These are phyloP conservation scores for Daedalea quercina DNA, from an alignment of 768 basidiomycete species.

Conservation along the genomic window DNA sequence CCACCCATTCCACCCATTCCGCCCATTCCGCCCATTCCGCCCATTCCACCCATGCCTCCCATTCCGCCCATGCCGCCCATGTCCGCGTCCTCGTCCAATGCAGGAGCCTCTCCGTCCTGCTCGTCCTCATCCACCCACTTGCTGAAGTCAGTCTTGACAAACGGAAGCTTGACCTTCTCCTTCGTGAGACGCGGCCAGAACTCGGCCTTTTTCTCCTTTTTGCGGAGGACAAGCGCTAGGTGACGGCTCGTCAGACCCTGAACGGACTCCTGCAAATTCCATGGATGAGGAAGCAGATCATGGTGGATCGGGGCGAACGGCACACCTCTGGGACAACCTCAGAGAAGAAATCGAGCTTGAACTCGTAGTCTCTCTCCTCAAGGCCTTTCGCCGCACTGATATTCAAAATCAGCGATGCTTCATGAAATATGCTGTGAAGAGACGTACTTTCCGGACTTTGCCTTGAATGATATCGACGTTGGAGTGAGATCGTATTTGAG, in stretches of 20 bases:
- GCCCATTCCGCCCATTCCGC: slow-evolving; percentile 37
- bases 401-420: neutral
- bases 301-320: slow-evolving; percentile 1
- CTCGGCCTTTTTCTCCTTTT: slow-evolving; percentile 68
- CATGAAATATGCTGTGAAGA: neutral
- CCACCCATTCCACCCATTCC: slow-evolving; percentile 52
- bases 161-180: slow-evolving; percentile 72
- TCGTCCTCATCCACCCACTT: slow-evolving; percentile 99
- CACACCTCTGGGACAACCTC: slow-evolving; percentile 74
- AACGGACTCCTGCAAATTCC: slow-evolving; percentile 41
- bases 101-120: slow-evolving; percentile 56
- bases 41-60: slow-evolving; percentile 33
- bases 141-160: slow-evolving; percentile 90
- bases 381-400: slow-evolving; percentile 32
- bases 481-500: slow-evolving; percentile 56
- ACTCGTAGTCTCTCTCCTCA: slow-evolving; percentile 61
- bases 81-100: slow-evolving; percentile 39
- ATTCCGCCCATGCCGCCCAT: slow-evolving; percentile 33
- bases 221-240: slow-evolving; percentile 64
- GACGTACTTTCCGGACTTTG: slow-evolving; percentile 56
- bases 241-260: slow-evolving; percentile 62
- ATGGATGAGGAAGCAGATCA: neutral
- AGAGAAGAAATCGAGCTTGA: slow-evolving; percentile 68
- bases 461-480: slow-evolving; percentile 56
- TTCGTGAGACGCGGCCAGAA: slow-evolving; percentile 94